Evolutionary conservation across 1,284 basidiomycete genomes (phyloP).

Genomic region (Neolentinus lepideus): DNA sequence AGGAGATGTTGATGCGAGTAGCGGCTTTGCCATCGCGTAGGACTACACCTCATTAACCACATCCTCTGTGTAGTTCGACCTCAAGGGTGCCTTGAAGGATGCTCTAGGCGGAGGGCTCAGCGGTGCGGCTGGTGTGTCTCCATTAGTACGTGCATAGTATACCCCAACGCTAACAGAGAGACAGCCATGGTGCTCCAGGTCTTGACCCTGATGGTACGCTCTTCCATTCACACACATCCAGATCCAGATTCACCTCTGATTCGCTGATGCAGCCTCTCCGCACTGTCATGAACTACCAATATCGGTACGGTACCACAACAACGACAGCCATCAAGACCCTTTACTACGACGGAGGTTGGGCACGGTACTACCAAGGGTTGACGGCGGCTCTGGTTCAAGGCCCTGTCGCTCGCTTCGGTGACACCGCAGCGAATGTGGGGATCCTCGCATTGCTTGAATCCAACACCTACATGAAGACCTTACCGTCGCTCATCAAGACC

Average conservation of each 20-base stretch:
- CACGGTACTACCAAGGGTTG: constrained; percentile 80
- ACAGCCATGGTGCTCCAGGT: constrained; percentile 87
- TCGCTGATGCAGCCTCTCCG: constrained; percentile 47
- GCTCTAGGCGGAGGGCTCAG: constrained; percentile 83
- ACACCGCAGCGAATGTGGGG: constrained; percentile 82
- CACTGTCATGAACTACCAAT: constrained; percentile 92
- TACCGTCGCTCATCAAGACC: constrained; percentile 61
- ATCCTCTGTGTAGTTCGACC: constrained; percentile 81
- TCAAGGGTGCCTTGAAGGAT: constrained; percentile 62
- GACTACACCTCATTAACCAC: too few species aligned
- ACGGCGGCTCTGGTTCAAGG: constrained; percentile 78
- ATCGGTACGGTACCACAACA: constrained; percentile 74
- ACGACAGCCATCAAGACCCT: constrained; percentile 60
- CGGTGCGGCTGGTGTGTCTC: constrained; percentile 63
- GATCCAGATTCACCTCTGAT: too few species aligned
- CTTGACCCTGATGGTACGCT: constrained; percentile 66
- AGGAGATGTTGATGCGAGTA: constrained; percentile 55
- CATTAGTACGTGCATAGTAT: neutral
- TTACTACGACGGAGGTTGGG: constrained; percentile 72
- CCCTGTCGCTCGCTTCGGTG: constrained; percentile 74
- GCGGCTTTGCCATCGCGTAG: neutral
- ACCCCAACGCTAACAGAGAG: constrained; percentile 3
- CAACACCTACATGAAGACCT: constrained; percentile 56
- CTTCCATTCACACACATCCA: neutral
- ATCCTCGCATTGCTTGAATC: constrained; percentile 70